These are phyloP conservation scores for Curvularia hawaiiensis DNA, from an alignment of 2,329 filamentous ascomycete genomes.

Conservation along the genomic window DNA sequence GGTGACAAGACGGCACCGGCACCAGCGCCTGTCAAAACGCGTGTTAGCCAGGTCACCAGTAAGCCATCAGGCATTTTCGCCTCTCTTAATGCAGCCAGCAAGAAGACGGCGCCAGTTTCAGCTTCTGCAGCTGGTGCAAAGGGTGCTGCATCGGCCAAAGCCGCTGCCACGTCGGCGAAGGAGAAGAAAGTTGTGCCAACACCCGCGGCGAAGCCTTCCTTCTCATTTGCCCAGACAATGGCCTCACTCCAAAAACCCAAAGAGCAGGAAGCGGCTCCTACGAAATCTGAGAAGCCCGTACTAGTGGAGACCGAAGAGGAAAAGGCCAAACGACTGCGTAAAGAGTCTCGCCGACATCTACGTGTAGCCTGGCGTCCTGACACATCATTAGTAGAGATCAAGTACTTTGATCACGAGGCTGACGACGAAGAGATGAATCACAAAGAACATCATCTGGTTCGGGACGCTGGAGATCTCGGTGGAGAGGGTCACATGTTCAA, in stretches of 20 bases:
- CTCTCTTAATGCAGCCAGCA: conserved; percentile 52
- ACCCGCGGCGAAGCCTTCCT: conserved; percentile 38
- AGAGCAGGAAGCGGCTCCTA: conserved; percentile 52
- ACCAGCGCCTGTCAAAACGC: conserved; percentile 36
- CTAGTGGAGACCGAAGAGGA: conserved; percentile 70
- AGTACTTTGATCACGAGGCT: conserved; percentile 73
- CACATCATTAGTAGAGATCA: conserved; percentile 67
- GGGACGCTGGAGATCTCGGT: conserved; percentile 74
- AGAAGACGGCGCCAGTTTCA: conserved; percentile 45
- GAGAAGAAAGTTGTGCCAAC: conserved; percentile 37
- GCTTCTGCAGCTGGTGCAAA: conserved; percentile 31
- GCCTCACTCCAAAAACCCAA: conserved; percentile 59
- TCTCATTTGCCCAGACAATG: conserved; percentile 50
- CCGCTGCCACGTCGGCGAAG: conserved; percentile 26
- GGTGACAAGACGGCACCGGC: conserved; percentile 35
- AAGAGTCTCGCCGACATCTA: conserved; percentile 72
- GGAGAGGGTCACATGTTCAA: conserved; percentile 64
- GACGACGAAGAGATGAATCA: conserved; percentile 66
- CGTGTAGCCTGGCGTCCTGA: conserved; percentile 75
- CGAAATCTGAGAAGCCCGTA: conserved; percentile 59
- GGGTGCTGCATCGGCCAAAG: conserved; percentile 32
- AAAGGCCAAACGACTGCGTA: conserved; percentile 69
- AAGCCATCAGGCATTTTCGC: conserved; percentile 55
- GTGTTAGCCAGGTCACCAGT: conserved; percentile 47
- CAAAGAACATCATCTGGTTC: conserved; percentile 69